These are phyloP conservation scores for Chaetomiaceae sp. DNA, from an alignment of 2,329 filamentous ascomycete genomes.

Conservation along the genomic window DNA sequence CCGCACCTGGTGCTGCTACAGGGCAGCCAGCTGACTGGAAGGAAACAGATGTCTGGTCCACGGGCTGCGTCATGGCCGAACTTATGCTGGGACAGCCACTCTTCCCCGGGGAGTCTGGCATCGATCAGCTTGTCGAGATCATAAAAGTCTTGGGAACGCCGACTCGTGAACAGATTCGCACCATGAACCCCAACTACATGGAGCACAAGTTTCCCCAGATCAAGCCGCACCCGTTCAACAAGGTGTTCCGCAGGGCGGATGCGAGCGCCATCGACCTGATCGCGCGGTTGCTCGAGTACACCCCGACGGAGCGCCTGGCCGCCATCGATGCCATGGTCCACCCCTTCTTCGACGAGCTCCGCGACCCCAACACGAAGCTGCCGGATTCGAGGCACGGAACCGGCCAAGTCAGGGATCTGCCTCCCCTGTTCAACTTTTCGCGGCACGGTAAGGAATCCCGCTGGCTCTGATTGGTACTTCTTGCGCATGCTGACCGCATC, in stretches of 20 bases:
- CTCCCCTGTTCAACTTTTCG: conserved; percentile 86
- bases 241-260: conserved; percentile 97
- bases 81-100: conserved; percentile 97
- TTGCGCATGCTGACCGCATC: conserved; percentile 25
- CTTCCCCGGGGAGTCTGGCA: conserved; percentile 97
- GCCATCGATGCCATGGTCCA: conserved; percentile 97
- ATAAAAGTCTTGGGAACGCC: conserved; percentile 98
- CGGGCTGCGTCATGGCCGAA: conserved; percentile 98
- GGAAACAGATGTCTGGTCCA: conserved; percentile 89
- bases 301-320: conserved; percentile 87
- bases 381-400: conserved; percentile 91
- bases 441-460: conserved; percentile 68
- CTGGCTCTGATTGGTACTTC: conserved; percentile 1
- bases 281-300: conserved; percentile 90
- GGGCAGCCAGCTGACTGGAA: conserved; percentile 11
- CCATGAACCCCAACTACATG: conserved; percentile 99
- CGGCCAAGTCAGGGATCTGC: conserved; percentile 74
- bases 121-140: conserved; percentile 97
- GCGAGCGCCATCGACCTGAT: conserved; percentile 92
- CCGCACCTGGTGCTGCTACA: neutral
- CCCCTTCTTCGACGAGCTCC: conserved; percentile 95
- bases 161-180: conserved; percentile 95
- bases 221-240: conserved; percentile 98
- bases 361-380: conserved; percentile 84
- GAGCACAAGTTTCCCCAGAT: conserved; percentile 99